A percentile compares a stretch with the other conserved stretches of the same genome.
Evolutionary conservation across 345 rosid species (phyloP).

Genomic region (Hibiscus syriacus): DNA sequence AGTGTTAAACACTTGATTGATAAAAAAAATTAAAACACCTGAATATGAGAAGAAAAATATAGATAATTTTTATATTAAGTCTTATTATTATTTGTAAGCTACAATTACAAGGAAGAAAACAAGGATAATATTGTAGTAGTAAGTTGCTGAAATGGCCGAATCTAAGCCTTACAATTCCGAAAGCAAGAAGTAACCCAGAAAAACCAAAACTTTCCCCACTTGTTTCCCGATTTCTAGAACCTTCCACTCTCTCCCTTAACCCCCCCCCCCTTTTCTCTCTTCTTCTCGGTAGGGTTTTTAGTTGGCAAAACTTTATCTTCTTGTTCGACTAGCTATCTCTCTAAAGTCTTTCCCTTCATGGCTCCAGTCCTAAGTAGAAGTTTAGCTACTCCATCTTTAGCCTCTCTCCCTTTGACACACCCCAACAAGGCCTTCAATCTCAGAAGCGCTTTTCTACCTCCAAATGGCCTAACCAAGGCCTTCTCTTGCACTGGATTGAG

Average conservation of each 20-base stretch:
- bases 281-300: constrained; percentile 35
- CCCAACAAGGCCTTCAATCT: constrained; percentile 25
- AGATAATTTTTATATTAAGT: too few species aligned
- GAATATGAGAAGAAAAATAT: too few species aligned
- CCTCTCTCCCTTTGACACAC: constrained; percentile 40
- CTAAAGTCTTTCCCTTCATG: constrained; percentile 27
- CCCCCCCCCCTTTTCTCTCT: too few species aligned
- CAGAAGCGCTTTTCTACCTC: constrained; percentile 42
- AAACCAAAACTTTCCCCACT: background rate
- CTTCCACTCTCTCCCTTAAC: background rate
- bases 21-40: too few species aligned
- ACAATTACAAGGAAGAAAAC: background rate
- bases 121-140: background rate
- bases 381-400: constrained; percentile 34
- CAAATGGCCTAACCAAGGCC: constrained; percentile 29
- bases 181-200: background rate
- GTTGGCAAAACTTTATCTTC: constrained; percentile 20
- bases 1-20: too few species aligned
- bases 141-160: constrained; percentile 28
- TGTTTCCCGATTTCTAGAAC: constrained; percentile 5
- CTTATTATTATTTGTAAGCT: too few species aligned
- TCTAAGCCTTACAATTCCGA: constrained; percentile 24
- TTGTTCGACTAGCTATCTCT: background rate
- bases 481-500: constrained; percentile 40
- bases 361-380: constrained; percentile 76